Evolutionary conservation across 805 yeast genomes (phyloP).

Genomic region (Metschnikowia reukaufii): DNA sequence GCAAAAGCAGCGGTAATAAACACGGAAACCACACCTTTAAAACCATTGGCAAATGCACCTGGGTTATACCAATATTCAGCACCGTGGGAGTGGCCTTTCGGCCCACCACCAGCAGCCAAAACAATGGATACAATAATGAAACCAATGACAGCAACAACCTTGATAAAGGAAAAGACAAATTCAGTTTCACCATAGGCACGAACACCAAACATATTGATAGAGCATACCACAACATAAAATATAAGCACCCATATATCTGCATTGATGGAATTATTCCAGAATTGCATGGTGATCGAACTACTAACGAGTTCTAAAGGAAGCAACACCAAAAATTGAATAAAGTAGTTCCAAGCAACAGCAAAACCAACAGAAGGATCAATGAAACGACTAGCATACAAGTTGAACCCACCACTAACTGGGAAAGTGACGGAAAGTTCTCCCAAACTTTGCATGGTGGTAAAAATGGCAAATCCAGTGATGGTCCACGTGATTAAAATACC

Average conservation of each 20-base stretch:
- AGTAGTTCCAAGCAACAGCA: conserved; percentile 62
- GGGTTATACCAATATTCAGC: conserved; percentile 60
- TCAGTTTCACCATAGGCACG: conserved; percentile 59
- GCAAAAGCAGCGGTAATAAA: conserved; percentile 77
- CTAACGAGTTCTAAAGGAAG: conserved; percentile 65
- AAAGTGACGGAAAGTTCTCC: conserved; percentile 21
- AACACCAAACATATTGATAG: conserved; percentile 53
- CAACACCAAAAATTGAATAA: conserved; percentile 62
- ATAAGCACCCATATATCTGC: conserved; percentile 50
- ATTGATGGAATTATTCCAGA: conserved; percentile 19
- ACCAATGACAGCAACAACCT: conserved; percentile 49
- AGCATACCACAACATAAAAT: conserved; percentile 47
- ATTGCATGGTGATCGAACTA: conserved; percentile 40
- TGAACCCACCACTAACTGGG: conserved; percentile 54
- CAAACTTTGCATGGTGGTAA: conserved; percentile 31
- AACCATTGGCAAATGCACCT: conserved; percentile 66
- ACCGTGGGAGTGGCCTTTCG: conserved; percentile 54
- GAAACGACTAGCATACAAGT: conserved; percentile 53
- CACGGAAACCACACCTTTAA: conserved; percentile 72
- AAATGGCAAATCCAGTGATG: conserved; percentile 66
- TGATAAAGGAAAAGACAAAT: conserved; percentile 47
- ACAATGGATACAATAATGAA: conserved; percentile 50
- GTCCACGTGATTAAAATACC: conserved; percentile 63
- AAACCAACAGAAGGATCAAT: conserved; percentile 59
- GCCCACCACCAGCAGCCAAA: conserved; percentile 56